These are phyloP conservation scores for Boletus sp. DNA, from an alignment of 1,284 basidiomycete species.

Conservation along the genomic window DNA sequence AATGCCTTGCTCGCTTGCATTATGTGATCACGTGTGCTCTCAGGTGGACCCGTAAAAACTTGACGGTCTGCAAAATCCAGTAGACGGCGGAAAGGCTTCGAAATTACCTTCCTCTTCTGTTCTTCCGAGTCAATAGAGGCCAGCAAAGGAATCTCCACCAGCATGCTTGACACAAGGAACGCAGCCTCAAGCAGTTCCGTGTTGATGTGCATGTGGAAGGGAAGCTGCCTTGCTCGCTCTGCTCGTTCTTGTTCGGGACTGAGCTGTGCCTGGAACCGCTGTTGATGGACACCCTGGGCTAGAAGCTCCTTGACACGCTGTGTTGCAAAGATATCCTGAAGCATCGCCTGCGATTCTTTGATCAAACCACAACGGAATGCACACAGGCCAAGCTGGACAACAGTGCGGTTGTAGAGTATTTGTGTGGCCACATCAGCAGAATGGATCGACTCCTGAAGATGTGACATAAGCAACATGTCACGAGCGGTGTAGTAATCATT, in stretches of 20 bases:
- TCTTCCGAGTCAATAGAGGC: conserved; percentile 95
- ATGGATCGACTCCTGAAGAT: conserved; percentile 94
- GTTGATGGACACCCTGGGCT: conserved; percentile 93
- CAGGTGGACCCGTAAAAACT: conserved; percentile 97
- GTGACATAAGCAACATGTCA: conserved; percentile 98
- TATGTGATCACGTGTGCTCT: conserved; percentile 98
- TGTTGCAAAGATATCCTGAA: conserved; percentile 95
- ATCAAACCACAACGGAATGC: conserved; percentile 96
- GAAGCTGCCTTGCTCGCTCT: conserved; percentile 92
- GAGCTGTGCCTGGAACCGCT: conserved; percentile 77
- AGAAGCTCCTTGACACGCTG: conserved; percentile 96
- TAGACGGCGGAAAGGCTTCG: conserved; percentile 92
- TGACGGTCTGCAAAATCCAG: conserved; percentile 97
- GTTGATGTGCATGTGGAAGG: conserved; percentile 99
- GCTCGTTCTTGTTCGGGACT: conserved; percentile 96
- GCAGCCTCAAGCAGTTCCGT: conserved; percentile 96
- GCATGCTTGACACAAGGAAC: conserved; percentile 97
- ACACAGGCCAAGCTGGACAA: conserved; percentile 95
- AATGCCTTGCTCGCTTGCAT: conserved; percentile 98
- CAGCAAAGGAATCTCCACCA: conserved; percentile 93
- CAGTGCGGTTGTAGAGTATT: conserved; percentile 96
- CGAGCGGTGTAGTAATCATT: conserved; percentile 97
- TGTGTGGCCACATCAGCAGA: conserved; percentile 96
- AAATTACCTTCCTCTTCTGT: conserved; percentile 85
- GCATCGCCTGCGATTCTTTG: conserved; percentile 87